These are phyloP conservation scores for Aspergillus ochraceoroseus DNA, from an alignment of 2,329 filamentous ascomycete species.

Conservation along the genomic window DNA sequence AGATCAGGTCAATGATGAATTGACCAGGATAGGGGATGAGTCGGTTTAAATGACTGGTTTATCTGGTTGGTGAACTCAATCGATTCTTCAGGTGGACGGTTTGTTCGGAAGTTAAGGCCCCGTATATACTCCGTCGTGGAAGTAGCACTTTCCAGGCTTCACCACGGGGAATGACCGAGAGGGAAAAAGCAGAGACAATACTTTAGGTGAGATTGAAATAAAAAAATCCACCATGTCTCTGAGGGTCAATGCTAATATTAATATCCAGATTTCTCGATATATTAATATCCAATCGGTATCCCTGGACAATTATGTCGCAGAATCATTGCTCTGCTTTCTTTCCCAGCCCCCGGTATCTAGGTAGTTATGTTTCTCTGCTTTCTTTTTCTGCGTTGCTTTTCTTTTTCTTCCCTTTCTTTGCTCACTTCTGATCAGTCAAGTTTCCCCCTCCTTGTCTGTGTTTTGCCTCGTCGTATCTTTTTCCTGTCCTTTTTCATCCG, in stretches of 20 bases:
- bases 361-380: background rate
- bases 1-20: slow-evolving; percentile 9
- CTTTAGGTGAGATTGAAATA: too few species aligned
- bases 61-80: slow-evolving; percentile 11
- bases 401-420: background rate
- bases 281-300: too few species aligned
- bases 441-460: background rate
- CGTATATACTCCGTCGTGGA: slow-evolving; percentile 4
- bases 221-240: too few species aligned
- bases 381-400: background rate
- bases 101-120: background rate
- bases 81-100: slow-evolving; percentile 2
- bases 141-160: too few species aligned
- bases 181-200: too few species aligned
- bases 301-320: too few species aligned
- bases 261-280: too few species aligned
- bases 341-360: too few species aligned
- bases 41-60: too few species aligned
- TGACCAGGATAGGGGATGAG: slow-evolving; percentile 1
- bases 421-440: slow-evolving; percentile 6
- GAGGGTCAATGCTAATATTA: too few species aligned
- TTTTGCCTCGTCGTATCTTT: background rate
- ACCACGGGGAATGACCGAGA: too few species aligned
- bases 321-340: too few species aligned
- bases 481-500: background rate